Percentiles rank a stretch among this genome's conserved stretches.
Evolutionary conservation across 805 yeast genomes (phyloP).

Genomic region (Candida orba): DNA sequence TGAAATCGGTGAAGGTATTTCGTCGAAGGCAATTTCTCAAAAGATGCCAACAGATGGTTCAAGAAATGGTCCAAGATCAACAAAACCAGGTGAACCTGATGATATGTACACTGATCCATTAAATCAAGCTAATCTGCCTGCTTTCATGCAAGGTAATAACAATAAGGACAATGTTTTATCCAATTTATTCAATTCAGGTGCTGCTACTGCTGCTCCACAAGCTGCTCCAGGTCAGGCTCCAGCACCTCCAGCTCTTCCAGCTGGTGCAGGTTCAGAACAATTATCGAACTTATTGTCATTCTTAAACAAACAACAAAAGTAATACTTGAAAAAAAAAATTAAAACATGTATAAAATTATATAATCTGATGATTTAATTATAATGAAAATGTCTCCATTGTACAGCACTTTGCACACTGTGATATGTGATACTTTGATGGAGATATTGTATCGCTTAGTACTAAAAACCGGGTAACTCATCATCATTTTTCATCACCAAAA

Average conservation of each 20-base stretch:
- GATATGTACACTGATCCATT: slow-evolving; percentile 24
- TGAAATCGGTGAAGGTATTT: slow-evolving; percentile 89
- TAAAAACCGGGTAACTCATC: not conserved
- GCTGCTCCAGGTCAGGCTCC: slow-evolving; percentile 15
- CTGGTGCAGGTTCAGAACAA: slow-evolving; percentile 31
- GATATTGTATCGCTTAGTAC: too few relatives aligned
- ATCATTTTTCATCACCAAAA: not conserved
- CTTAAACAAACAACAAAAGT: slow-evolving; percentile 31
- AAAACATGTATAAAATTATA: too few relatives aligned
- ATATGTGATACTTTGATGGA: too few relatives aligned
- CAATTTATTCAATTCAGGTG: slow-evolving; percentile 30
- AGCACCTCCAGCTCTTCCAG: slow-evolving; percentile 4
- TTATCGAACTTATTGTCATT: slow-evolving; percentile 35
- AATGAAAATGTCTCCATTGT: too few relatives aligned
- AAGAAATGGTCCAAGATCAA: slow-evolving; percentile 79
- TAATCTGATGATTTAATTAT: too few relatives aligned
- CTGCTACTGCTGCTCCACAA: slow-evolving; percentile 13
- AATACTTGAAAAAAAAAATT: not conserved
- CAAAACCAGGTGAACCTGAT: slow-evolving; percentile 49
- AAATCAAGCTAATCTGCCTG: slow-evolving; percentile 18
- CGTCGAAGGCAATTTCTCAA: slow-evolving; percentile 84
- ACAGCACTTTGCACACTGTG: too few relatives aligned
- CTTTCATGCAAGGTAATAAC: slow-evolving; percentile 28
- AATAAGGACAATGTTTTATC: slow-evolving; percentile 41
- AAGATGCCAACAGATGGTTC: slow-evolving; percentile 90